Percentiles rank a stretch among this genome's conserved stretches.
These are phyloP conservation scores for Yamadazyma epiphylla DNA, from an alignment of 1,139 yeast species.

Conservation along the genomic window DNA sequence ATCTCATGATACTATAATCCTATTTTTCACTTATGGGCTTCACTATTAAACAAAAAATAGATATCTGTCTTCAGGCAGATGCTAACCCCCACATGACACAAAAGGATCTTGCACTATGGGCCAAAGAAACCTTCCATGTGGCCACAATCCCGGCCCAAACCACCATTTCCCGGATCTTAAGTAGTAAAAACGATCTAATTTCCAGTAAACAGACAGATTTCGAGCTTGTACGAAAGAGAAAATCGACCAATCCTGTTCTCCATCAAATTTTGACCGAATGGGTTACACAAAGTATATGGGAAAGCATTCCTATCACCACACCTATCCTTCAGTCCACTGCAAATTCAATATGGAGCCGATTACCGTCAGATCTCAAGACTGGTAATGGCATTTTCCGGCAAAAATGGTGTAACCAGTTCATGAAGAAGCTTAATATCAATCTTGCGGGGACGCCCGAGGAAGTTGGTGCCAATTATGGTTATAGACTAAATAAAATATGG, in stretches of 20 bases:
- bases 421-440: constrained; percentile 51
- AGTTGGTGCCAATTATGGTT: constrained; percentile 26
- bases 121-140: constrained; percentile 49
- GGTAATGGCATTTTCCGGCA: constrained; percentile 64
- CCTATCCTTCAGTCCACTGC: constrained; percentile 66
- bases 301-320: constrained; percentile 59
- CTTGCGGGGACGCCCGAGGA: constrained; percentile 46
- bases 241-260: constrained; percentile 53
- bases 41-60: constrained; percentile 61
- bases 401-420: constrained; percentile 62
- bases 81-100: constrained; percentile 67
- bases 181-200: constrained; percentile 55
- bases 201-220: constrained; percentile 58
- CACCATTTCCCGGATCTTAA: constrained; percentile 58
- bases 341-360: constrained; percentile 57
- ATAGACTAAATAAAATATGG: constrained; percentile 57
- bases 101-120: constrained; percentile 64
- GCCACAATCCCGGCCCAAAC: constrained; percentile 62
- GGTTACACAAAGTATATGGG: constrained; percentile 69
- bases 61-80: constrained; percentile 64
- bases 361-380: constrained; percentile 52
- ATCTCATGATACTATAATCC: not conserved
- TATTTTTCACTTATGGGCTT: constrained; percentile 40
- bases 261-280: constrained; percentile 61
- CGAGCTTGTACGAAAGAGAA: constrained; percentile 50